A percentile compares a stretch with the other conserved stretches of the same genome.
These are phyloP conservation scores for Hibiscus mutabilis DNA, from an alignment of 345 rosid species.

Conservation along the genomic window DNA sequence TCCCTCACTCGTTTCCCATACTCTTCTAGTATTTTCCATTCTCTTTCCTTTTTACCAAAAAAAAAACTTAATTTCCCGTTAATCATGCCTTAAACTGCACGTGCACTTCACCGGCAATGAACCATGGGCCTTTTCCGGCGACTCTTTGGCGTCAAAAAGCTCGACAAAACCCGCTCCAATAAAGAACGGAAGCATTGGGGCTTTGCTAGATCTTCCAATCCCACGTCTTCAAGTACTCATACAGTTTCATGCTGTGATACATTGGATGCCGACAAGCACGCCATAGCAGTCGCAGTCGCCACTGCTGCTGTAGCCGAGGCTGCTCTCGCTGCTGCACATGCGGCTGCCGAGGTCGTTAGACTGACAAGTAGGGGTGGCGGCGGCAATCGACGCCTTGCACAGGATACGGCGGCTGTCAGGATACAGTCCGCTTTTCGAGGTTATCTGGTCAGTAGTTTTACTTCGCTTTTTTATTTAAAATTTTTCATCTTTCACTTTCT, in stretches of 20 bases:
- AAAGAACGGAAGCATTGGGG: not conserved
- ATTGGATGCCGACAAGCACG: constrained; percentile 66
- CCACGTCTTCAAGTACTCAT: constrained; percentile 22
- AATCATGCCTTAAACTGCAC: not conserved
- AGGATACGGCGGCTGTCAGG: constrained; percentile 49
- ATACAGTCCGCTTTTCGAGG: constrained; percentile 92
- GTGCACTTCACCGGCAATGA: constrained; percentile 22
- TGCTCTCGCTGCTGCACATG: constrained; percentile 84
- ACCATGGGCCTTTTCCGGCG: constrained; percentile 7
- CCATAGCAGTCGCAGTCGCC: constrained; percentile 89
- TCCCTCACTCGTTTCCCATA: too few relatives aligned
- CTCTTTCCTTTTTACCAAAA: too few relatives aligned
- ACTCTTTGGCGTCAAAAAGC: constrained; percentile 53
- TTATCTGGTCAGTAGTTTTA: constrained; percentile 61
- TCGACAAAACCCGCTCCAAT: constrained; percentile 17
- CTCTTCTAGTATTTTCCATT: too few relatives aligned
- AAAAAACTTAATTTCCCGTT: too few relatives aligned
- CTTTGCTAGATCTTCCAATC: constrained; percentile 45
- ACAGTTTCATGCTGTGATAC: constrained; percentile 4
- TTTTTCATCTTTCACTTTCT: too few relatives aligned
- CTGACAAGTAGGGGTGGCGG: constrained; percentile 51
- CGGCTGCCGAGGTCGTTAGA: constrained; percentile 91
- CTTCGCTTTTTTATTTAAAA: too few relatives aligned
- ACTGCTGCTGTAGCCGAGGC: constrained; percentile 88
- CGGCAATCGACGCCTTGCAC: constrained; percentile 23